Conservation (phyloP, 1,284 basidiomycete genomes). For the Austroboletus novae-zelandiae region DNA sequence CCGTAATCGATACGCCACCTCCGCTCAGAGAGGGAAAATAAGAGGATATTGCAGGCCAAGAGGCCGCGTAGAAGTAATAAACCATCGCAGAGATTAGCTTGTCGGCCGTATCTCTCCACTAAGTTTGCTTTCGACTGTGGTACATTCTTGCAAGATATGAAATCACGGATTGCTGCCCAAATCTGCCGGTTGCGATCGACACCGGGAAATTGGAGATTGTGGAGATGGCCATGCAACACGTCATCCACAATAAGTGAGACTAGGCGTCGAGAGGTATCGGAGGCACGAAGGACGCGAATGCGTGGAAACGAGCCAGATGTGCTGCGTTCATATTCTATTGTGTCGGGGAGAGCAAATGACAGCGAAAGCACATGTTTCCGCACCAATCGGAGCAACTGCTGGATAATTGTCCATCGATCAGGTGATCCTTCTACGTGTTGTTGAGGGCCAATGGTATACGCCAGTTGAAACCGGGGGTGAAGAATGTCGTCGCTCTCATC, state of each 20-base stretch:
- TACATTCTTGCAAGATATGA: slow-evolving; percentile 15
- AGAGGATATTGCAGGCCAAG: slow-evolving; percentile 40
- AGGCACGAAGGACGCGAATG: slow-evolving; percentile 27
- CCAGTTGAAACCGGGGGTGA: slow-evolving; percentile 41
- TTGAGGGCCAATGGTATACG: slow-evolving; percentile 43
- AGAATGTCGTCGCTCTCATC: slow-evolving; percentile 46
- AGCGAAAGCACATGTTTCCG: slow-evolving; percentile 11
- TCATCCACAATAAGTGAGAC: slow-evolving; percentile 21
- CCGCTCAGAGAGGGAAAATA: slow-evolving; percentile 38
- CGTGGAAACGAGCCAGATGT: slow-evolving; percentile 26
- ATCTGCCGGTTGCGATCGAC: slow-evolving; percentile 2
- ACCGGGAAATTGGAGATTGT: slow-evolving; percentile 15
- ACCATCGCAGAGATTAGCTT: slow-evolving; percentile 25
- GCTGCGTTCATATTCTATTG: slow-evolving; percentile 6
- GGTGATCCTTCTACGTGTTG: slow-evolving; percentile 42
- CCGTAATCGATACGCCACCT: slow-evolving; percentile 54
- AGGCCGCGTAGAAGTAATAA: slow-evolving; percentile 45
- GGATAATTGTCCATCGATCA: slow-evolving; percentile 44
- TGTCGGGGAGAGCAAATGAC: background rate
- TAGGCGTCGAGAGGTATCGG: slow-evolving; percentile 17
- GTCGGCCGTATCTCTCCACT: slow-evolving; percentile 12
- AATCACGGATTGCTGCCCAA: slow-evolving; percentile 17
- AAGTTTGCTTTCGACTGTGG: background rate
- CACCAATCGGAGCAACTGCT: slow-evolving; percentile 36
- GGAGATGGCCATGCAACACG: slow-evolving; percentile 23